A percentile compares a stretch with the other conserved stretches of the same genome.
Evolutionary conservation across 2,329 filamentous ascomycete genomes (phyloP).

Genomic region (Ophiostoma tasmaniense): DNA sequence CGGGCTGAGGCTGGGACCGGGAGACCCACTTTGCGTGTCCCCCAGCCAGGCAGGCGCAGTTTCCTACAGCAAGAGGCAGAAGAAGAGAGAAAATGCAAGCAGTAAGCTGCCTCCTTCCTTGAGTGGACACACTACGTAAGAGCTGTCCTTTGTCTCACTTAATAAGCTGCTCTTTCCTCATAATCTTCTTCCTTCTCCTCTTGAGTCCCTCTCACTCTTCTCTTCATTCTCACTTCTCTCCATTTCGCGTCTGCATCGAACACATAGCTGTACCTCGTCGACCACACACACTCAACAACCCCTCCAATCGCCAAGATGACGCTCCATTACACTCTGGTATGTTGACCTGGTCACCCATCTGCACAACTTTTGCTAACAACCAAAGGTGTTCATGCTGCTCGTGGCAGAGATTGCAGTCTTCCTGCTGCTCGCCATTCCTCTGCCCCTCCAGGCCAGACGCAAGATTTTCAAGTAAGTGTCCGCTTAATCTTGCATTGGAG

Average conservation of each 20-base stretch:
- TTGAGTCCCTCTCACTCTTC: not conserved
- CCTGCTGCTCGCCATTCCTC: conserved; percentile 70
- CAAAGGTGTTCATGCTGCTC: conserved; percentile 72
- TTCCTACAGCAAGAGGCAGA: no score
- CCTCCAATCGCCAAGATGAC: conserved; percentile 38
- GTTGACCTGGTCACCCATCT: not conserved
- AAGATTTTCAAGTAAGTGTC: conserved; percentile 62
- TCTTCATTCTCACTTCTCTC: not conserved
- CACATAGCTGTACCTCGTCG: not conserved
- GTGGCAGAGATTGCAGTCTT: conserved; percentile 78
- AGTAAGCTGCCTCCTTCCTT: not conserved
- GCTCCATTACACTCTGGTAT: conserved; percentile 49
- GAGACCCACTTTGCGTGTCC: not conserved
- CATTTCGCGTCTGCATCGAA: not conserved
- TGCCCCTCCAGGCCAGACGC: conserved; percentile 79
- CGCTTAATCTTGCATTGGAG: not conserved
- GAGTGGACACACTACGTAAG: not conserved
- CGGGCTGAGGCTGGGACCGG: conserved; percentile 4
- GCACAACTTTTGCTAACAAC: not conserved
- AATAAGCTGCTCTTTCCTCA: not conserved
- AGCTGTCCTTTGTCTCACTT: conserved; percentile 7
- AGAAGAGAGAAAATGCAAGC: not conserved
- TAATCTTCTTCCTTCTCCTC: not conserved
- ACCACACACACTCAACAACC: not conserved
- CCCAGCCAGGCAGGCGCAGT: not conserved